phyloP scores from a whole-genome alignment of 108 stramenopile genomes.

The Aurantiochytrium sp. region DNA sequence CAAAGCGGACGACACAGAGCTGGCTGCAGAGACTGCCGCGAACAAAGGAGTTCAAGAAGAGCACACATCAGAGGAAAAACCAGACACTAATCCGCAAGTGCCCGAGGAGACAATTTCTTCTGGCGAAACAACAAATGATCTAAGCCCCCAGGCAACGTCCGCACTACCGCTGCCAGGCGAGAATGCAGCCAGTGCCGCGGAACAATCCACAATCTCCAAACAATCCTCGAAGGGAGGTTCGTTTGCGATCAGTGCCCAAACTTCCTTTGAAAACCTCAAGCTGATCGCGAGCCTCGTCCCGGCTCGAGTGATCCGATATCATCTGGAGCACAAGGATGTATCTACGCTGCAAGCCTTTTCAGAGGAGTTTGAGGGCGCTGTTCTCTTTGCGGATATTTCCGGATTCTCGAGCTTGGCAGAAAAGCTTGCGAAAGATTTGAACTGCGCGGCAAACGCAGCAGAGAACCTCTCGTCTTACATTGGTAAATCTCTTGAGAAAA shows the following conservation, averaged over 20 bases:
- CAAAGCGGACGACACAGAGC: too few species aligned
- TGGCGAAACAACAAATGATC: too few species aligned
- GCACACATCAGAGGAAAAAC: too few species aligned
- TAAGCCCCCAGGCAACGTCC: too few species aligned
- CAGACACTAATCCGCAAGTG: too few species aligned
- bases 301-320: neutral
- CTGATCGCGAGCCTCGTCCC: neutral
- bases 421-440: conserved; percentile 29
- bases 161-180: too few species aligned
- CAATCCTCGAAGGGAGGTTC: neutral
- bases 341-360: neutral
- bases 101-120: too few species aligned
- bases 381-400: conserved; percentile 47
- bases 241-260: neutral
- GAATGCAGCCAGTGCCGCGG: too few species aligned
- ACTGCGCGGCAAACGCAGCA: conserved; percentile 29
- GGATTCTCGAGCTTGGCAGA: conserved; percentile 45
- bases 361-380: conserved; percentile 35
- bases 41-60: too few species aligned
- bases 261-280: neutral
- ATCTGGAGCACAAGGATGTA: neutral
- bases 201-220: too few species aligned
- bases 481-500: neutral
- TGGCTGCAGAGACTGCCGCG: too few species aligned
- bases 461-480: conserved; percentile 49